phyloP scores from a whole-genome alignment of 805 yeast genomes.

The Wickerhamomyces tratensis region DNA sequence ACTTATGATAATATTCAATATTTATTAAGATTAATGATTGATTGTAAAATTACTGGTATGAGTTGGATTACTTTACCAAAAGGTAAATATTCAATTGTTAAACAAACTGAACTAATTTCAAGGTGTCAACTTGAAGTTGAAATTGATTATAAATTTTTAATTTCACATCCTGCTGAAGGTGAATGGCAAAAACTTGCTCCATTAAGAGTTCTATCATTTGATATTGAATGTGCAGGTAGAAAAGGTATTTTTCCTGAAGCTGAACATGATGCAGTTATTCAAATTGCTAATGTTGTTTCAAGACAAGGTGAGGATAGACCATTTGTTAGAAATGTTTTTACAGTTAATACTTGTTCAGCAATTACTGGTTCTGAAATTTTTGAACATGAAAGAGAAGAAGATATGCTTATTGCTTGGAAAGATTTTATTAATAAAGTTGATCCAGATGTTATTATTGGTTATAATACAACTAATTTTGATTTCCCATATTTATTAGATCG shows the following conservation, averaged over 20 bases:
- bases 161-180: constrained; percentile 84
- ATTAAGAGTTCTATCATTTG: constrained; percentile 84
- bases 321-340: constrained; percentile 89
- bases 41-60: constrained; percentile 91
- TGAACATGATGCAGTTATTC: constrained; percentile 87
- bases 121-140: constrained; percentile 80
- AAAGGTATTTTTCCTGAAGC: constrained; percentile 96
- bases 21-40: constrained; percentile 81
- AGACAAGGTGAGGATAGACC: constrained; percentile 78
- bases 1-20: constrained; percentile 90
- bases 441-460: constrained; percentile 96
- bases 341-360: constrained; percentile 83
- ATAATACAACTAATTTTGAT: constrained; percentile 91
- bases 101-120: constrained; percentile 37
- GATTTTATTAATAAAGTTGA: constrained; percentile 78
- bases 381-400: constrained; percentile 64
- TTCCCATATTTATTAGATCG: constrained; percentile 87
- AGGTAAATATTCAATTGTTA: constrained; percentile 48
- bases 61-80: constrained; percentile 90
- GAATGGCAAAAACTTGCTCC: constrained; percentile 94
- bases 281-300: constrained; percentile 92
- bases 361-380: constrained; percentile 90
- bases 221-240: constrained; percentile 98
- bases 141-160: constrained; percentile 55
- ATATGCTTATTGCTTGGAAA: constrained; percentile 79